These are phyloP conservation scores for Saccharomyces hybrid DNA, from an alignment of 1,139 yeast species.

Conservation along the genomic window DNA sequence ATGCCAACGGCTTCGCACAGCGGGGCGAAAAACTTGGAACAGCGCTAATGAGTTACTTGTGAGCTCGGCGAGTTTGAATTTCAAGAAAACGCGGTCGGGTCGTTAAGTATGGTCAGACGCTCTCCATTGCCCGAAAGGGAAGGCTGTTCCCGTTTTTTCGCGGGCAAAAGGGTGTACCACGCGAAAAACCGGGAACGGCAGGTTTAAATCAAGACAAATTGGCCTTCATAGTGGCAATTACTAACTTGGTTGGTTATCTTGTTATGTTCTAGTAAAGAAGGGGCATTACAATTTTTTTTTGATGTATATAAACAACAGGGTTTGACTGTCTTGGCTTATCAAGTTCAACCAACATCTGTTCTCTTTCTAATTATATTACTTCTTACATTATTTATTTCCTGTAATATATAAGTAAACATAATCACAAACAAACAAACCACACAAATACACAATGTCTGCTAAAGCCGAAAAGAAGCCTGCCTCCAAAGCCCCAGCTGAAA, in stretches of 20 bases:
- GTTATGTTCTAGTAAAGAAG: background rate
- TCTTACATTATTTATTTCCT: too few relatives aligned
- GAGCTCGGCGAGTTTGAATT: constrained; percentile 38
- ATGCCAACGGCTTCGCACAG: constrained; percentile 13
- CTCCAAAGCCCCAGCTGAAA: constrained; percentile 97
- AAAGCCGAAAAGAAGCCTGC: constrained; percentile 98
- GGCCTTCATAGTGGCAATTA: background rate
- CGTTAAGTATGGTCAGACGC: constrained; percentile 49
- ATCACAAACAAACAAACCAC: constrained; percentile 5
- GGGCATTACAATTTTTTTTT: background rate
- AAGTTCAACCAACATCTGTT: too few relatives aligned
- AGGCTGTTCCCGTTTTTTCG: constrained; percentile 37
- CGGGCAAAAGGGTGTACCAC: background rate
- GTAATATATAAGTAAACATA: too few relatives aligned
- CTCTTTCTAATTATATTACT: too few relatives aligned
- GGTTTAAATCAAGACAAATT: constrained; percentile 2
- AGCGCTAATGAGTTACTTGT: constrained; percentile 14
- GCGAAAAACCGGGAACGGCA: constrained; percentile 9
- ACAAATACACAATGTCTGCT: constrained; percentile 67
- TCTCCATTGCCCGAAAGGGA: constrained; percentile 44
- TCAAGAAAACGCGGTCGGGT: constrained; percentile 47
- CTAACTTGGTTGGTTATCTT: background rate
- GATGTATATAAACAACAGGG: background rate
- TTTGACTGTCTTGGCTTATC: background rate
- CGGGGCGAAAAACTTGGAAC: constrained; percentile 28